A percentile compares a stretch with the other conserved stretches of the same genome.
Evolutionary conservation across 1,284 basidiomycete species (phyloP).

Genomic region (Cryptococcus wingfieldii): DNA sequence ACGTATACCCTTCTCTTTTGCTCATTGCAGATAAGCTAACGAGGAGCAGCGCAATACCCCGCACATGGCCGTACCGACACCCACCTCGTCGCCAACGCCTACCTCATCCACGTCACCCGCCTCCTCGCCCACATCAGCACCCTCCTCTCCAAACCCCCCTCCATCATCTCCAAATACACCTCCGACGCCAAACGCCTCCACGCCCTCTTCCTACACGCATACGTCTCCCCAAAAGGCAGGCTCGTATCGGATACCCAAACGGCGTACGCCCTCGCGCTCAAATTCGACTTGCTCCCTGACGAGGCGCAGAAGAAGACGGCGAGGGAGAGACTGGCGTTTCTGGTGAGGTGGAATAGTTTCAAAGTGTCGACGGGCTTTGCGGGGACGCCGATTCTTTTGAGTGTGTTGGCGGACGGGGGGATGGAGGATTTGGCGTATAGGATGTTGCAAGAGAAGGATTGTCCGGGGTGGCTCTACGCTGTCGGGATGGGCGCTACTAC

Average conservation of each 20-base stretch:
- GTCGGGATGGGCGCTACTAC: conserved; percentile 45
- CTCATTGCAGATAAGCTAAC: background rate
- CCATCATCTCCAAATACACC: conserved; percentile 13
- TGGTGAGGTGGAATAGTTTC: conserved; percentile 24
- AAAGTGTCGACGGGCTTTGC: conserved; percentile 40
- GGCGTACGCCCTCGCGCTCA: conserved; percentile 24
- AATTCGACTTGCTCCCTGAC: conserved; percentile 24
- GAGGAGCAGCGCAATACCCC: conserved; percentile 13
- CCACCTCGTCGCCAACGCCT: conserved; percentile 32
- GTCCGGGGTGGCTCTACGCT: conserved; percentile 38
- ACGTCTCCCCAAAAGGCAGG: conserved; percentile 27
- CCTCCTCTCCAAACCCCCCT: conserved; percentile 18
- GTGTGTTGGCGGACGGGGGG: conserved; percentile 24
- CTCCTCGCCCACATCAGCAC: conserved; percentile 23
- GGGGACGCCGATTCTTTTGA: conserved; percentile 37
- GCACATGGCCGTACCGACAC: conserved; percentile 26
- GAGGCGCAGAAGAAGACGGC: conserved; percentile 8
- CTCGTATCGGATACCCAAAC: conserved; percentile 35
- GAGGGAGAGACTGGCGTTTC: conserved; percentile 20
- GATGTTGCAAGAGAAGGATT: conserved; percentile 42
- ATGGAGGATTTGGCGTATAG: conserved; percentile 34
- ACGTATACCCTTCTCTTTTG: background rate
- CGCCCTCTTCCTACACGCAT: conserved; percentile 23
- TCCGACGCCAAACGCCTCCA: conserved; percentile 13
- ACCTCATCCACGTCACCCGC: conserved; percentile 27